A percentile compares a stretch with the other conserved stretches of the same genome.
Evolutionary conservation across 169 alveolate genomes (phyloP).

Genomic region (Eimeria brunetti): DNA sequence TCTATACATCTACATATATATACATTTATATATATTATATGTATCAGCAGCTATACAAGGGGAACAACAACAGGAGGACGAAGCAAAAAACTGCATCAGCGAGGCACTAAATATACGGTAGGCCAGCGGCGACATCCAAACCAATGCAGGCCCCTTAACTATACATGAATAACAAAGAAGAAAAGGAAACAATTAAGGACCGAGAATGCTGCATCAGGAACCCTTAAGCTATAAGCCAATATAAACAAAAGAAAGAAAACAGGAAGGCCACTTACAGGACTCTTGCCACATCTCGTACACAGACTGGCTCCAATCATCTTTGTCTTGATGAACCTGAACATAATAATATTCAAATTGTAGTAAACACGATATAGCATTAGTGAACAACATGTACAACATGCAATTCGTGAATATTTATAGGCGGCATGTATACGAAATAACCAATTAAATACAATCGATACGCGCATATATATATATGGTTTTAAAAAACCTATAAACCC

Average conservation of each 20-base stretch:
- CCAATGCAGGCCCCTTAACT: no score
- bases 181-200: no score
- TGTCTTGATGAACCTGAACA: slow-evolving; percentile 64
- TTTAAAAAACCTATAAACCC: no score
- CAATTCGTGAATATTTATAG: no score
- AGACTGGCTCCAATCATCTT: slow-evolving; percentile 69
- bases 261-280: slow-evolving; percentile 4
- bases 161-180: no score
- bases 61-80: not conserved
- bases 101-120: no score
- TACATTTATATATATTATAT: no score
- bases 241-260: not conserved
- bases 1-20: no score
- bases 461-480: not conserved
- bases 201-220: not conserved
- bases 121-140: no score
- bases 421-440: no score
- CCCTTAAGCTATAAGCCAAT: not conserved
- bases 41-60: not conserved
- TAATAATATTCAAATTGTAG: not conserved
- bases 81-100: no score
- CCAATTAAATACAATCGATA: no score
- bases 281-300: slow-evolving; percentile 76
- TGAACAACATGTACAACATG: not conserved
- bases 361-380: not conserved